Percentiles rank a stretch among this genome's conserved stretches.
phyloP scores from a whole-genome alignment of 306 rosid species.

The Vicia villosa region DNA sequence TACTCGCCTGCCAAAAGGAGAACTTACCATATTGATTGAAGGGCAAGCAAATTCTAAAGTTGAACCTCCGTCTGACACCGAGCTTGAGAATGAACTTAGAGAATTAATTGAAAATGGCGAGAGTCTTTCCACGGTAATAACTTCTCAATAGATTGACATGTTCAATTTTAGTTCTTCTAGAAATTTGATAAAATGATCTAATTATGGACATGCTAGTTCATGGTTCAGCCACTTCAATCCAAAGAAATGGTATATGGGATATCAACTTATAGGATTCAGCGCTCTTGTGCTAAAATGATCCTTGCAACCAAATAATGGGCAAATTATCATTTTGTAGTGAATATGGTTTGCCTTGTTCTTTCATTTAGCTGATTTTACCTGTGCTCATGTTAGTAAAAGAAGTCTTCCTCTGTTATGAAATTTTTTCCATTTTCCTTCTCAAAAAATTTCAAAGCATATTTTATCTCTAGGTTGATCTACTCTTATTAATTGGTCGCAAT shows the following conservation, averaged over 20 bases:
- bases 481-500: conserved; percentile 3
- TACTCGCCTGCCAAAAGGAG: conserved; percentile 70
- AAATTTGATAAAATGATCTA: conserved; percentile 28
- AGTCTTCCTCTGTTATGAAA: conserved; percentile 5
- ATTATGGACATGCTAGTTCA: not conserved
- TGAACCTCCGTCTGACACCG: conserved; percentile 73
- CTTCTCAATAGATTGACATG: conserved; percentile 24
- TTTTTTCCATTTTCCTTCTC: not conserved
- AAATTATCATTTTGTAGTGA: conserved; percentile 14
- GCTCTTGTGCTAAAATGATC: not conserved
- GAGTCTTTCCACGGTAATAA: conserved; percentile 75
- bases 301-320: not conserved
- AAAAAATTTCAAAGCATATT: not conserved
- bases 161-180: conserved; percentile 1
- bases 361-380: not conserved
- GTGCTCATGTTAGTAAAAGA: not conserved
- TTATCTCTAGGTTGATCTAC: conserved; percentile 14
- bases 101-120: conserved; percentile 77
- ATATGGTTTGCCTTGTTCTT: not conserved
- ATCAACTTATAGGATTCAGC: not conserved
- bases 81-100: conserved; percentile 72
- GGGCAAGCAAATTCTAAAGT: conserved; percentile 49
- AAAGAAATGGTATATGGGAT: not conserved
- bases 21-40: conserved; percentile 81
- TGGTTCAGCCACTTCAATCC: conserved; percentile 11